Evolutionary conservation across 2,329 filamentous ascomycete species (phyloP).

Genomic region (Tolypocladium ovalisporum): DNA sequence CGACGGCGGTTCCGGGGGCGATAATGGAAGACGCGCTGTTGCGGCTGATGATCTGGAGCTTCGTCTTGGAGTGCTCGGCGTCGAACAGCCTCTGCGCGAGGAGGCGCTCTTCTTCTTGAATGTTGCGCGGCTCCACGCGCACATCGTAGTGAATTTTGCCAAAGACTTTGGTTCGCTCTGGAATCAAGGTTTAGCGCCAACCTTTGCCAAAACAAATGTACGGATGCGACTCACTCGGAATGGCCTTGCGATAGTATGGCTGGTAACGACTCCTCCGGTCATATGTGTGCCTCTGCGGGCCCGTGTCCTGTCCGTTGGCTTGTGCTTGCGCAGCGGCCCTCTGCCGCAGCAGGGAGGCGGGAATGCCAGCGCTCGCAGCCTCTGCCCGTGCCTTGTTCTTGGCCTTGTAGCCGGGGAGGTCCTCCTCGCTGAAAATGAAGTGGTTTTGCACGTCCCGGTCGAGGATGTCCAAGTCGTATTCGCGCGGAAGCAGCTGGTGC

Average conservation of each 20-base stretch:
- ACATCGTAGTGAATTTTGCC: constrained; percentile 68
- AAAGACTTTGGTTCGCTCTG: constrained; percentile 68
- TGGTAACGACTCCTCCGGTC: constrained; percentile 34
- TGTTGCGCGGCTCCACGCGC: constrained; percentile 61
- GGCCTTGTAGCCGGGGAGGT: constrained; percentile 50
- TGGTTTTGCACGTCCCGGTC: constrained; percentile 64
- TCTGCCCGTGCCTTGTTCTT: constrained; percentile 43
- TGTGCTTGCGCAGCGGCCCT: constrained; percentile 11
- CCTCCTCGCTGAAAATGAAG: constrained; percentile 87
- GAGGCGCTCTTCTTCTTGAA: constrained; percentile 55
- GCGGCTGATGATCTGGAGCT: constrained; percentile 38
- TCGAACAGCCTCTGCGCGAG: constrained; percentile 45
- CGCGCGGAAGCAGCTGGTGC: constrained; percentile 71
- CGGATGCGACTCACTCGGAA: constrained; percentile 51
- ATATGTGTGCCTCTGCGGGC: constrained; percentile 30
- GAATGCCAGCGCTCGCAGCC: constrained; percentile 47
- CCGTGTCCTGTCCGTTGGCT: background rate
- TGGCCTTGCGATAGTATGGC: constrained; percentile 59
- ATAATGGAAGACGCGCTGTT: constrained; percentile 40
- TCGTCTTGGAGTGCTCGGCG: constrained; percentile 37
- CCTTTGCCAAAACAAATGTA: background rate
- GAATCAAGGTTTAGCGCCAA: constrained; percentile 9
- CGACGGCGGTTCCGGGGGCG: constrained; percentile 38
- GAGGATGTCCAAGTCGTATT: constrained; percentile 70
- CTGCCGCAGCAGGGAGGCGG: constrained; percentile 40